Evolutionary conservation across 441 rosid species (phyloP), one percentile per base, ranked within the genome.

Genomic region (Syzygium malaccense): DNA sequence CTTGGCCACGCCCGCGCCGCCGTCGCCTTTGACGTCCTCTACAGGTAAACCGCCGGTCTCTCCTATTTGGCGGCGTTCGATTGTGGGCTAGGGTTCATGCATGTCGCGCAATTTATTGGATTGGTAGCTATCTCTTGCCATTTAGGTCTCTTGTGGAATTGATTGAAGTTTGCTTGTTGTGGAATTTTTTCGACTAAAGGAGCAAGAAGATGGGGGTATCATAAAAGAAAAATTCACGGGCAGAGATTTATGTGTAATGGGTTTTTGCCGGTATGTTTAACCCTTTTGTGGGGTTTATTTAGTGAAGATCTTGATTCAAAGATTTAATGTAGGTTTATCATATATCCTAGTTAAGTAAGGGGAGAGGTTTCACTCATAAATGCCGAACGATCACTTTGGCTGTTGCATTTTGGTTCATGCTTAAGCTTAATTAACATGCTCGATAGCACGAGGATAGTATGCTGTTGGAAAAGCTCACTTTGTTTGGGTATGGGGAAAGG

Each of bases 1-100:
- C 91, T 98, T 28, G 99, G 99, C 41, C 99, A 98, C 85, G 99
- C 97, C 58, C 99, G 99, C 45, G 98, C 97, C 37, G 97, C 96
- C 12, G 97, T 98, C 79, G 88, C 94, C 84, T 97, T 98, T n/a
- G 99, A 98, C 88, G 91, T 98, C 18, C 97, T 98, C 86, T 96
- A 91, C 95, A 95, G 98, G 87, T 85, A 17, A 32, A 28, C 14
- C 64, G 2, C 11, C 13, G 14, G 98, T 95, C 28, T 25, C 51
- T 58, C 53, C 56, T 23, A 54, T 37, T 45, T 45, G 48, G 48
- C 30, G 30, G 66, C 48, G 48, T 25, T 55, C 28, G 14, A 88
- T 41, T 7, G 75, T 58, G 11, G n/a, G 54, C 25, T 75, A 13
- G 25, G 26, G 26, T 12, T 68, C 79, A 33, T 1, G 48, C 79